Evolutionary conservation across 2,329 filamentous ascomycete genomes (phyloP), one percentile per base, ranked within the genome.

Genomic region (Colletotrichum falcatum): DNA sequence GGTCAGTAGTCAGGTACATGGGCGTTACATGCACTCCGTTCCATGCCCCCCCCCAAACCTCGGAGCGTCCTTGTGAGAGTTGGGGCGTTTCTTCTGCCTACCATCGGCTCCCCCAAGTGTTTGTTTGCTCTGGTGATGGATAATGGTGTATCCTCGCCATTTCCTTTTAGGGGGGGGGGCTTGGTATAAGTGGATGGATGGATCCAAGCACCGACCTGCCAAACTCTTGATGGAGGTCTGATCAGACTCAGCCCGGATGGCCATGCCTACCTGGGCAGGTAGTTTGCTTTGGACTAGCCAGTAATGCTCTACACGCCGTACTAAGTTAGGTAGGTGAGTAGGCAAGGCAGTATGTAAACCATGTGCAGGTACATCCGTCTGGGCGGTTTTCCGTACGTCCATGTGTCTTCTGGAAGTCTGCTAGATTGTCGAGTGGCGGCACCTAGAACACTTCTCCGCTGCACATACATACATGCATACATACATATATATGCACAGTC

Each of bases 31-130:
- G 3, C 28, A 30, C 33, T 42, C 51, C 28, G 7, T 28, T 18
- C n/a, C 18, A 28, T 20, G 63, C 64, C 67, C 67, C 67, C 39
- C 67, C 67, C 67, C 39, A 63, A 37, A n/a, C 44, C 62, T 39
- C 18, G 67, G 67, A 63, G 67, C 67, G 67, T 70, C 63, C 62
- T 70, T 58, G 64, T 37, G 54, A 28, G 35, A 33, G 49, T 35
- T 42, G 0, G 16, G 16, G 2, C 5, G 42, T 5, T 9, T 6
- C n/a, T 7, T 44, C 18, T 44, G 20, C n/a, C 42, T 44, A 18
- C 42, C 18, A 18, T n/a, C 18, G 42, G 42, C 42, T 11, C 20
- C 20, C 20, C n/a, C 44, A 23, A 5, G 9, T 46, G 44, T 46
- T 46, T 46, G n/a, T 33, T 3, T 7, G 20, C n/a, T 46, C n/a